Evolutionary conservation across 345 rosid genomes (phyloP).

Genomic region (Trapa incisa): DNA sequence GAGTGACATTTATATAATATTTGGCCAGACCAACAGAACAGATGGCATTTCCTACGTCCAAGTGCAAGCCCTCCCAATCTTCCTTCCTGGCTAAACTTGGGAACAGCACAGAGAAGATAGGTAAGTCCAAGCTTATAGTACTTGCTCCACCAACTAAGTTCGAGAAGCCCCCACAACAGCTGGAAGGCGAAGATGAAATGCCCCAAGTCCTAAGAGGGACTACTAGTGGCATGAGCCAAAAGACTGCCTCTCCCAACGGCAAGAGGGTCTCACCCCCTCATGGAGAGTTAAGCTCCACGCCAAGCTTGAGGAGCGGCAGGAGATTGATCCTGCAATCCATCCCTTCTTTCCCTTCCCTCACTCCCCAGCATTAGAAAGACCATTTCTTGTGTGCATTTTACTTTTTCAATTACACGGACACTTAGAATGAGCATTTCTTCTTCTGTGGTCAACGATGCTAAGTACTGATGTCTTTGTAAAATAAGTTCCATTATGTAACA

Average conservation of each 20-base stretch:
- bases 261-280: slow-evolving; percentile 96
- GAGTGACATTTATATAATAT: neutral
- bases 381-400: neutral
- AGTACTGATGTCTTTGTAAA: neutral
- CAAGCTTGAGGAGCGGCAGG: slow-evolving; percentile 59
- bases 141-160: slow-evolving; percentile 28
- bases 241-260: slow-evolving; percentile 73
- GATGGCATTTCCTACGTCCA: slow-evolving; percentile 60
- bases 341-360: slow-evolving; percentile 94
- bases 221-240: slow-evolving; percentile 36
- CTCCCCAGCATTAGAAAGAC: slow-evolving; percentile 52
- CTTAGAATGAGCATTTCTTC: neutral
- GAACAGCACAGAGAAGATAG: slow-evolving; percentile 21
- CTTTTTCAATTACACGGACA: neutral
- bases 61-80: slow-evolving; percentile 53
- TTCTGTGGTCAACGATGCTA: neutral
- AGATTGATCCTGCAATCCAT: slow-evolving; percentile 82
- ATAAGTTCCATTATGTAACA: slow-evolving; percentile 1
- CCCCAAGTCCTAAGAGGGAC: slow-evolving; percentile 50
- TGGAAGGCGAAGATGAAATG: slow-evolving; percentile 33
- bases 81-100: slow-evolving; percentile 28
- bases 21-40: slow-evolving; percentile 48
- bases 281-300: slow-evolving; percentile 39
- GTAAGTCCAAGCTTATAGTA: slow-evolving; percentile 24
- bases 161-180: slow-evolving; percentile 29